Percentiles rank a stretch among this genome's conserved stretches.
Conservation (phyloP, 2,329 filamentous ascomycete species). For the Rhynchosporium secalis region DNA sequence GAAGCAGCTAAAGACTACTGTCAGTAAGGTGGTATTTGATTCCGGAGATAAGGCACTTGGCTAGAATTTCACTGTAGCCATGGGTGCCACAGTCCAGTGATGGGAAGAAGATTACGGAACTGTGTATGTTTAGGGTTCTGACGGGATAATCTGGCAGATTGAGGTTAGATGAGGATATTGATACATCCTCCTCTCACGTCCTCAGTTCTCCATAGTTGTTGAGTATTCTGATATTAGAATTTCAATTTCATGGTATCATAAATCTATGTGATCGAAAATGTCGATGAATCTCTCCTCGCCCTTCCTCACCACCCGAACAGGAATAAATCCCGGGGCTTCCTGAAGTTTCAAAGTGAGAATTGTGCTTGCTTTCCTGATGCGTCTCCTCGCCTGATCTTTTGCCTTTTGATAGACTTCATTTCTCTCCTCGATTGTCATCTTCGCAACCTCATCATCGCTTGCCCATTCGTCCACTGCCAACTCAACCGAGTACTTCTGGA, state of each 20-base stretch:
- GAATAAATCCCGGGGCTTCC: conserved; percentile 52
- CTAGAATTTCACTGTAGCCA: background rate
- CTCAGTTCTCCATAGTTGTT: too few species aligned
- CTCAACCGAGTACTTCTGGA: conserved; percentile 34
- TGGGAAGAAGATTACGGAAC: background rate
- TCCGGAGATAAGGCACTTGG: background rate
- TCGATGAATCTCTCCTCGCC: conserved; percentile 67
- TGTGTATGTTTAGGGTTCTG: background rate
- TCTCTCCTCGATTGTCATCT: conserved; percentile 32
- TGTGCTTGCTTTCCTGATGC: conserved; percentile 50
- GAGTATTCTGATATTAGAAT: too few species aligned
- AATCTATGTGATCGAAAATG: conserved; percentile 29
- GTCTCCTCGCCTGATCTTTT: conserved; percentile 47
- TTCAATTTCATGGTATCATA: background rate
- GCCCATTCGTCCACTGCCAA: conserved; percentile 37
- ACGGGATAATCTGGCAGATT: too few species aligned
- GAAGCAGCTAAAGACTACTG: conserved; percentile 12
- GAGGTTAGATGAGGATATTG: background rate
- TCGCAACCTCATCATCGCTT: conserved; percentile 33
- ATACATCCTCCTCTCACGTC: background rate
- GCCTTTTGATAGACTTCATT: conserved; percentile 31
- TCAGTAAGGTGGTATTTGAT: background rate
- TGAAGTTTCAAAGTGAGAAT: conserved; percentile 73
- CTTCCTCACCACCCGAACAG: conserved; percentile 66
- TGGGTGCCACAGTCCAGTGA: too few species aligned